Conservation (phyloP, 371 early-diverging fungal species). For the Blastocladiella emersonii region DNA sequence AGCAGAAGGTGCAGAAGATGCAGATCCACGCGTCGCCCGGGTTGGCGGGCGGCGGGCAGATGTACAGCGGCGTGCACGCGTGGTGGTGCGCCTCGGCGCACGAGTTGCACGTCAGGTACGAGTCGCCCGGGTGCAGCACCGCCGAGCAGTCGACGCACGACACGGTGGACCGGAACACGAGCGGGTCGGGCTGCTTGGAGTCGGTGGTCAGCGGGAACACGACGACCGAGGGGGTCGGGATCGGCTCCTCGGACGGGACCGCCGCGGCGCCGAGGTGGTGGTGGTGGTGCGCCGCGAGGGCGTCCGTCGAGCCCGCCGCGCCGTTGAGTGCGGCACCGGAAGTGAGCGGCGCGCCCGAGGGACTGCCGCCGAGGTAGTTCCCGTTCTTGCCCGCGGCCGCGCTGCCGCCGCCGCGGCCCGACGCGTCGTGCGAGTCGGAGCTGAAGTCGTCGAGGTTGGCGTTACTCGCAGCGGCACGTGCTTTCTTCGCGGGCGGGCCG, state of each 20-base stretch:
- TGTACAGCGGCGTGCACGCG: background rate
- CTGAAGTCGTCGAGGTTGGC: no score
- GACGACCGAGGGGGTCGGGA: background rate
- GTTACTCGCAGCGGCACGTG: no score
- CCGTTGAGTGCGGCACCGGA: no score
- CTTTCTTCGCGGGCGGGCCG: no score
- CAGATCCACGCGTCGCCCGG: background rate
- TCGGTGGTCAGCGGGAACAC: background rate
- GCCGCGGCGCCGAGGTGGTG: no score
- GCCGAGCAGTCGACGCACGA: background rate
- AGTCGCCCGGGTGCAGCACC: background rate
- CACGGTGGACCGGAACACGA: background rate
- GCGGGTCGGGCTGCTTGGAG: background rate
- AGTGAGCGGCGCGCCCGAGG: no score
- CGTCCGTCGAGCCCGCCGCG: no score
- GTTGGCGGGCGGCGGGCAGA: background rate
- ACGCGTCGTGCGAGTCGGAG: no score
- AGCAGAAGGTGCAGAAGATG: background rate
- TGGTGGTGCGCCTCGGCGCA: background rate
- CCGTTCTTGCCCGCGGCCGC: no score
- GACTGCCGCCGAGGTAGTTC: no score
- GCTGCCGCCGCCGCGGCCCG: no score
- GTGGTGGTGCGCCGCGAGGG: no score
- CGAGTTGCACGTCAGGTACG: background rate
- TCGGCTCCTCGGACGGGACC: background rate